A percentile compares a stretch with the other conserved stretches of the same genome.
Conservation (phyloP, 2,329 filamentous ascomycete genomes). For the Endocalyx cinctus region DNA sequence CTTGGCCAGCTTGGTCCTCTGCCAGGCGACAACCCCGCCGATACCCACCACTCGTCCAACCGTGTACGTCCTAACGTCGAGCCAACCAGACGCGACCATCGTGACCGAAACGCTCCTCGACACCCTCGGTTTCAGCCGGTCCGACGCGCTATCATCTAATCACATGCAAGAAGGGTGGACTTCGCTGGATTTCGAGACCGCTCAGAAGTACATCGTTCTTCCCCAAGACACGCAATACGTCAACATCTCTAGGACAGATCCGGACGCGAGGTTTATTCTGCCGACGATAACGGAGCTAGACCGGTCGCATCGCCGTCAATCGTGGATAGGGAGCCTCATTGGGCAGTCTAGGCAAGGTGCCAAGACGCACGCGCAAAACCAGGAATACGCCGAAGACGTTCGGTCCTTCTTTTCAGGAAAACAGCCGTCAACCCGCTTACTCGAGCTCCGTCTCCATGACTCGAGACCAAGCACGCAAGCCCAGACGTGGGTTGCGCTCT, state of each 20-base stretch:
- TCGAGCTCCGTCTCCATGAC: conserved; percentile 18
- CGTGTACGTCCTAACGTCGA: conserved; percentile 19
- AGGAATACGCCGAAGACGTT: conserved; percentile 7
- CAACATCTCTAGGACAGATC: conserved; percentile 13
- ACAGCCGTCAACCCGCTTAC: conserved; percentile 7
- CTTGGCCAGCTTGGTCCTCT: conserved; percentile 9
- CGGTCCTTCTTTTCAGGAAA: conserved; percentile 12
- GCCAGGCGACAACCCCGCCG: no score
- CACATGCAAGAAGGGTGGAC: no score
- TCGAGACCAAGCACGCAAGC: conserved; percentile 14
- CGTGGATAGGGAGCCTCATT: conserved; percentile 3
- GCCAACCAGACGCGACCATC: conserved; percentile 9
- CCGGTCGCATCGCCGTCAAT: background rate
- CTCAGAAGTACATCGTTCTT: conserved; percentile 18
- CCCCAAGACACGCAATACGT: conserved; percentile 10
- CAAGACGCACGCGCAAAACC: background rate
- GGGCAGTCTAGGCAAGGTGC: background rate
- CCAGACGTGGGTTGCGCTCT: conserved; percentile 21
- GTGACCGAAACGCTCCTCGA: conserved; percentile 17
- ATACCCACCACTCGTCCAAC: conserved; percentile 9
- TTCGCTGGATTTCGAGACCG: no score
- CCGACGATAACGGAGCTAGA: conserved; percentile 7
- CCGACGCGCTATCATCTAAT: no score
- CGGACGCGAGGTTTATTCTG: conserved; percentile 21
- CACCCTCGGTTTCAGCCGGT: conserved; percentile 18